These are phyloP conservation scores for Leccinum disarticulatum DNA, from an alignment of 768 basidiomycete genomes.

Conservation along the genomic window DNA sequence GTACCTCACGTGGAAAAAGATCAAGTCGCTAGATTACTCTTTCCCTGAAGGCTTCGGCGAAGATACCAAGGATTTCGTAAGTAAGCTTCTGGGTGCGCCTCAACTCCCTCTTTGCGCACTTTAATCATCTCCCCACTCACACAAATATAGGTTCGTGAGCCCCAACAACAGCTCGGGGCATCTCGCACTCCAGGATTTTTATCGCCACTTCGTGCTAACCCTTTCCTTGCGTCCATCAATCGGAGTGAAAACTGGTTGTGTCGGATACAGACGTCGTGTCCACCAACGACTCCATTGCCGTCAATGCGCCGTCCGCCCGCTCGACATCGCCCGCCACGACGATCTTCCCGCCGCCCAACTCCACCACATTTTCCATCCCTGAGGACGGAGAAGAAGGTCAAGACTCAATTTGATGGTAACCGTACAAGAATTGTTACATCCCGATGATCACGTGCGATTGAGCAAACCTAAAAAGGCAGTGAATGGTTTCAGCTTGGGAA, in stretches of 20 bases:
- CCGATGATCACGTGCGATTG: no score
- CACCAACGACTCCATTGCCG: no score
- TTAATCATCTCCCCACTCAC: not conserved
- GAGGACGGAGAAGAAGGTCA: no score
- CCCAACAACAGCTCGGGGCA: slow-evolving; percentile 60
- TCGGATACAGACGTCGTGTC: no score
- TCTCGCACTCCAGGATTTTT: slow-evolving; percentile 37
- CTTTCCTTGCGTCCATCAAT: slow-evolving; percentile 56
- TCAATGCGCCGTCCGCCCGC: no score
- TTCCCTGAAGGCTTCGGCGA: slow-evolving; percentile 86
- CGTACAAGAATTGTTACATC: no score
- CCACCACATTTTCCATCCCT: no score
- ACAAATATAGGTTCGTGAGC: slow-evolving; percentile 53
- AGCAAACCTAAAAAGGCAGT: no score
- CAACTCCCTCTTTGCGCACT: not conserved
- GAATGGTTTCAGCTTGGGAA: no score
- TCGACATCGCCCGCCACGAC: no score
- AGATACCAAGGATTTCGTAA: slow-evolving; percentile 77
- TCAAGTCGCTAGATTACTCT: slow-evolving; percentile 82
- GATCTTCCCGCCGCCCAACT: no score
- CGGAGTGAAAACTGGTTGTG: slow-evolving; percentile 40
- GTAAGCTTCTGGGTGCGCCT: slow-evolving; percentile 62
- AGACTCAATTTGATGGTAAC: no score
- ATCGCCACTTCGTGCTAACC: slow-evolving; percentile 53
- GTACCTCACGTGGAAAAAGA: slow-evolving; percentile 93